A percentile compares a stretch with the other conserved stretches of the same genome.
Conservation (phyloP, 192 early-diverging fungal species). For the Backusella sp. region DNA sequence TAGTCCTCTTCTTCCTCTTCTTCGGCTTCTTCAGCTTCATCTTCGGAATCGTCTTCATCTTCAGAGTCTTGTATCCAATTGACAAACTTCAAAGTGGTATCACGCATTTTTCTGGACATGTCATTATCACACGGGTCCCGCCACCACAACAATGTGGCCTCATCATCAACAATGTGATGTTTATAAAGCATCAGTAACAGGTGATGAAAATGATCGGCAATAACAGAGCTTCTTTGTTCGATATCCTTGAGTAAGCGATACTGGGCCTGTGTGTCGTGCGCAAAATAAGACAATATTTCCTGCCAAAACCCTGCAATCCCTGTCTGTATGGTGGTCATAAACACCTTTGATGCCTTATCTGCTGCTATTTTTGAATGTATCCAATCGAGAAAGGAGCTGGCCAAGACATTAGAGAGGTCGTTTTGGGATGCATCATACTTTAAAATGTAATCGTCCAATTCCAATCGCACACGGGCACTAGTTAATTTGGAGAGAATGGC, state of each 20-base stretch:
- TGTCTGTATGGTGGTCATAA: conserved; percentile 24
- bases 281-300: conserved; percentile 36
- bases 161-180: conserved; percentile 41
- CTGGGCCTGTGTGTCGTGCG: conserved; percentile 32
- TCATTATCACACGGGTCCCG: conserved; percentile 21
- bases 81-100: conserved; percentile 33
- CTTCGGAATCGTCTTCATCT: conserved; percentile 27
- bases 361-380: background rate
- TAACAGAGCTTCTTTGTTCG: conserved; percentile 3
- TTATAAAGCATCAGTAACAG: conserved; percentile 45
- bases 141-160: conserved; percentile 47
- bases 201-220: conserved; percentile 37
- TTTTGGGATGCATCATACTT: conserved; percentile 41
- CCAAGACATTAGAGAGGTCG: conserved; percentile 27
- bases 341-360: background rate
- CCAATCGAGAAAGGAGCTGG: conserved; percentile 35
- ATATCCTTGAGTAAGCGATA: conserved; percentile 33
- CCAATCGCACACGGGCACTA: conserved; percentile 40
- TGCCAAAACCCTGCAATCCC: conserved; percentile 41
- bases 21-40: conserved; percentile 4
- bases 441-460: conserved; percentile 44
- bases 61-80: conserved; percentile 32
- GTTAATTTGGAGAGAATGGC: conserved; percentile 40
- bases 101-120: conserved; percentile 24
- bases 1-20: background rate